Evolutionary conservation across 352 stramenopile genomes (phyloP), one percentile per base, ranked within the genome.

Genomic region (Phytophthora colocasiae): DNA sequence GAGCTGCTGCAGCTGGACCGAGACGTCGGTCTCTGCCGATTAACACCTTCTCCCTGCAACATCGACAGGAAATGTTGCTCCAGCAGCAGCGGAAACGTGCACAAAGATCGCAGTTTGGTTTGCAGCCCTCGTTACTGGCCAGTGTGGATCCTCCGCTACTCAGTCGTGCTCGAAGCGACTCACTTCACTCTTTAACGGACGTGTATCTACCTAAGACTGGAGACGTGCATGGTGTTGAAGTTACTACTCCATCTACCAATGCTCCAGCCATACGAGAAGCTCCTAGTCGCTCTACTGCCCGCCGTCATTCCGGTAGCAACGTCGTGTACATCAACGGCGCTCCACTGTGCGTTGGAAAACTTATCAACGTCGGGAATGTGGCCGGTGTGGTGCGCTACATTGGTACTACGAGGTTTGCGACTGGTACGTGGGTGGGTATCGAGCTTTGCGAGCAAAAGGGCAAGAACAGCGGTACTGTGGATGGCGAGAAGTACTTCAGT

Each of bases 371-470:
- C 5, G 82, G 74, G 27, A 66, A 63, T 15, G 78, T 86, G n/a
- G 69, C 77, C 15, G 85, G 83, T 8, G 75, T 90, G 19, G 83
- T 94, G 32, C 80, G 80, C 1, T 92, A 85, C 58, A 84, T 94
- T 45, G 85, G 85, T 1, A 77, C 80, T 0, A 89, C 81, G 12
- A 67, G 75, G 10, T 92, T 94, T 22, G 84, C 81, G 5, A 66
- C 70, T 0, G 85, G 80, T 15, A 79, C 69, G n/a, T 94, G 85
- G 85, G 75, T 92, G 43, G 85, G 85, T 17, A 82, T 94, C n/a
- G 83, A 91, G 55, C 71, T 92, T 5, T 74, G 64, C 22, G 69
- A 89, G 45, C 59, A 73, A 54, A 82, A 86, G 36, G 85, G 85
- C 50, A 89, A 91, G 47, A 78, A 91, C 69, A 81, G 82, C 51